These are phyloP conservation scores for Penicillium thymicola DNA, from an alignment of 2,329 filamentous ascomycete species.

Conservation along the genomic window DNA sequence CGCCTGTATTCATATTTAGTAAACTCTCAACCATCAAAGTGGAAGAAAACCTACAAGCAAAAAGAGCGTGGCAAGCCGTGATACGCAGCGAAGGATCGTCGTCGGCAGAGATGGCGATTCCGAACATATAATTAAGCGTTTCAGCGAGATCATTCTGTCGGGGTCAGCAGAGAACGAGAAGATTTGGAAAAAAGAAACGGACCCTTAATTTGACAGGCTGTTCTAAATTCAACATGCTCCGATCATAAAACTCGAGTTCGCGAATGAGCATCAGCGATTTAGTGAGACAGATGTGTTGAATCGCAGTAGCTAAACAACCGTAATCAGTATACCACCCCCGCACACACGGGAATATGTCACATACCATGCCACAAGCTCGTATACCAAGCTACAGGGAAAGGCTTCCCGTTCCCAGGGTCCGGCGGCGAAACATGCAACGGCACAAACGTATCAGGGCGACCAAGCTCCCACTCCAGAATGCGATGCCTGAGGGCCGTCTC, in stretches of 20 bases:
- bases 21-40: background rate
- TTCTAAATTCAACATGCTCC: slow-evolving; percentile 9
- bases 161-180: background rate
- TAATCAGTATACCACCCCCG: background rate
- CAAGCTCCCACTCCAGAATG: slow-evolving; percentile 29
- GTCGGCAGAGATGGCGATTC: slow-evolving; percentile 33
- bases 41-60: slow-evolving; percentile 26
- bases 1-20: slow-evolving; percentile 14
- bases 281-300: slow-evolving; percentile 35
- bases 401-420: slow-evolving; percentile 26
- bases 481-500: slow-evolving; percentile 23
- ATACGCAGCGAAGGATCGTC: slow-evolving; percentile 33
- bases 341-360: background rate
- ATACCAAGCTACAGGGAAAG: slow-evolving; percentile 35
- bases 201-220: slow-evolving; percentile 26
- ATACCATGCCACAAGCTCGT: slow-evolving; percentile 34
- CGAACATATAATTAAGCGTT: slow-evolving; percentile 32
- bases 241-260: slow-evolving; percentile 18
- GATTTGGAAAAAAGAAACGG: background rate
- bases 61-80: slow-evolving; percentile 35
- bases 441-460: slow-evolving; percentile 27
- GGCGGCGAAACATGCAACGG: slow-evolving; percentile 31
- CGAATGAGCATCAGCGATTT: slow-evolving; percentile 31
- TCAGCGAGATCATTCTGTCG: slow-evolving; percentile 24
- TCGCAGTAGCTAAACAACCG: slow-evolving; percentile 27